Evolutionary conservation across 2,329 filamentous ascomycete species (phyloP), one percentile per base, ranked within the genome.

Genomic region (Phialophora macrospora): DNA sequence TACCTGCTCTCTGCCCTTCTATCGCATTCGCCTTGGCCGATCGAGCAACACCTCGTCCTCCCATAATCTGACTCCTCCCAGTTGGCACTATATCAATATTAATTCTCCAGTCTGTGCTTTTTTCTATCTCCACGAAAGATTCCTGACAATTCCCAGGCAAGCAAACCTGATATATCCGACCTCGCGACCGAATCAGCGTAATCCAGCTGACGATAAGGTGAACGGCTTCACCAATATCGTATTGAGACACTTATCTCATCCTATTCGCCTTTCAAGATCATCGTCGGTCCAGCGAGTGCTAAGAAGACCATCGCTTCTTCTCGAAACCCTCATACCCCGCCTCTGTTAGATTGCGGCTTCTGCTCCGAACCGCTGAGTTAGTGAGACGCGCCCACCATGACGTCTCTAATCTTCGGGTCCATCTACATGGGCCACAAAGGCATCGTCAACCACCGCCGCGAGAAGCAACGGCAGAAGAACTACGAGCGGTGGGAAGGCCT

Each of bases 401-500:
- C 69, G 11, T 72, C 70, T n/a, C 59, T 72, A 17, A 71, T 72
- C 30, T 72, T 72, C 52, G 69, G 70, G 5, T 64, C 63, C 26
- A 68, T 70, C 48, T 72, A 70, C 44, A 46, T 72, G 51, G 67
- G 63, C 54, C 70, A 72, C 57, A 69, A 72, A 63, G 64, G 64
- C 51, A 9, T 70, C 17, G 63, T 72, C 22, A 44, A 66, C 5
- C 64, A 70, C 44, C 58, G 57, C 1, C 65, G 69, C 14, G 70
- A 72, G 55, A 72, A 72, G 44, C 69, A 72, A 61, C 62, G 70
- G 12, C 56, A 66, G 57, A 72, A 72, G 54, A 72, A 72, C 57
- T 72, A 72, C 57, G 67, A 72, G 58, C 61, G 70, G 12, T 72
- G 70, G 70, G 70, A 72, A 58, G 70, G 69, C 24, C 66, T 72